phyloP scores from a whole-genome alignment of 2,329 filamentous ascomycete genomes.

The Raffaelea deltoideospora region DNA sequence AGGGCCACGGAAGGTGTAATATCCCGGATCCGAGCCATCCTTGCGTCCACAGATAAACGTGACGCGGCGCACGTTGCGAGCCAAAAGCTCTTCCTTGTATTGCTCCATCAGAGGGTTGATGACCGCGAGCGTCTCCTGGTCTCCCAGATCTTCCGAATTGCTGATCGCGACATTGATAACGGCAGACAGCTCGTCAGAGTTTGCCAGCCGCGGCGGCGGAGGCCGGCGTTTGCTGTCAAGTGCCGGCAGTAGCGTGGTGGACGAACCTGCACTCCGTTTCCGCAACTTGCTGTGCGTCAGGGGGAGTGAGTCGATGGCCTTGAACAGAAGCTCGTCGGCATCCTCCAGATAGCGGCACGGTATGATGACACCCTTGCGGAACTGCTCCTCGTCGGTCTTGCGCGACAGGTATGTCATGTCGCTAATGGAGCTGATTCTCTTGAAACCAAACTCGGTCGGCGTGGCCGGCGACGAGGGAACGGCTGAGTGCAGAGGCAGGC shows the following conservation, averaged over 20 bases:
- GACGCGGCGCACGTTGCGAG: slow-evolving; percentile 70
- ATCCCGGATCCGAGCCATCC: slow-evolving; percentile 87
- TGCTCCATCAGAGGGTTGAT: slow-evolving; percentile 63
- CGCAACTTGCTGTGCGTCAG: slow-evolving; percentile 34
- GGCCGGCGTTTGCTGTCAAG: slow-evolving; percentile 58
- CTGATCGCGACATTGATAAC: slow-evolving; percentile 87
- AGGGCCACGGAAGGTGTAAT: slow-evolving; percentile 96
- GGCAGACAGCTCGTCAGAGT: slow-evolving; percentile 62
- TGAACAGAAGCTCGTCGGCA: slow-evolving; percentile 70
- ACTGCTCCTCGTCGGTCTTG: slow-evolving; percentile 60
- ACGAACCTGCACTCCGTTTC: slow-evolving; percentile 32
- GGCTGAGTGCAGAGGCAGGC: slow-evolving; percentile 62
- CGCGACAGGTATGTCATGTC: slow-evolving; percentile 82
- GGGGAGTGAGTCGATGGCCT: slow-evolving; percentile 74
- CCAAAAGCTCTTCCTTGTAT: slow-evolving; percentile 69
- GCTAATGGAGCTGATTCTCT: slow-evolving; percentile 85
- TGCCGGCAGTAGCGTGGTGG: slow-evolving; percentile 46
- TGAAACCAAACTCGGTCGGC: slow-evolving; percentile 51
- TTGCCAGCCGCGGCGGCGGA: slow-evolving; percentile 28
- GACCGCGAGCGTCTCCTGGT: slow-evolving; percentile 63
- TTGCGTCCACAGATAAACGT: slow-evolving; percentile 94
- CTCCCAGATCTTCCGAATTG: slow-evolving; percentile 71
- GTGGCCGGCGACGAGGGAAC: slow-evolving; percentile 76
- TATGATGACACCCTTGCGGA: slow-evolving; percentile 84
- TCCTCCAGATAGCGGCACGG: slow-evolving; percentile 91